These are phyloP conservation scores for Cucurbitaria berberidis DNA, from an alignment of 2,329 filamentous ascomycete species.

Conservation along the genomic window DNA sequence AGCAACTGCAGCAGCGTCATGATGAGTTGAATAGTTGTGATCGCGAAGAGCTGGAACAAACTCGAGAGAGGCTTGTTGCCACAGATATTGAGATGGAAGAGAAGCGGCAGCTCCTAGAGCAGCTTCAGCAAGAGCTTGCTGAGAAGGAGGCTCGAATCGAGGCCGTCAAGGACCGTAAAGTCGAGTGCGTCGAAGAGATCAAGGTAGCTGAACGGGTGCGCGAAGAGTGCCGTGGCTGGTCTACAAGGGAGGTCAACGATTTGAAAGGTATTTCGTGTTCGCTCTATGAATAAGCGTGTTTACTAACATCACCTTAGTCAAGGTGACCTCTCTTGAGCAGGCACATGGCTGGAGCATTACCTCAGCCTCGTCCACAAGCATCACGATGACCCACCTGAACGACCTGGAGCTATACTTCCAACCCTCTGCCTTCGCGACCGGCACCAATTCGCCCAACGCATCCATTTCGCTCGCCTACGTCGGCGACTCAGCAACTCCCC, in stretches of 20 bases:
- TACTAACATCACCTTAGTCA: slow-evolving; percentile 13
- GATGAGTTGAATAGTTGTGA: slow-evolving; percentile 80
- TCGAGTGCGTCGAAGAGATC: slow-evolving; percentile 74
- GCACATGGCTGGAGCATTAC: slow-evolving; percentile 74
- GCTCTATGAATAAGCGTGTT: neutral
- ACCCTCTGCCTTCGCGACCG: slow-evolving; percentile 63
- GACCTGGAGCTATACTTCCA: slow-evolving; percentile 78
- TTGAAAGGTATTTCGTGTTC: slow-evolving; percentile 70
- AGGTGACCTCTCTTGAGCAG: slow-evolving; percentile 59
- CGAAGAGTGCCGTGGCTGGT: slow-evolving; percentile 91
- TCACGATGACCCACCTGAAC: slow-evolving; percentile 76
- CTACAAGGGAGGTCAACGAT: slow-evolving; percentile 75
- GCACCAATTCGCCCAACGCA: slow-evolving; percentile 49
- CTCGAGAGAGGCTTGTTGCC: slow-evolving; percentile 70
- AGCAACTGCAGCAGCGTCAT: slow-evolving; percentile 73
- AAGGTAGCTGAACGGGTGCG: slow-evolving; percentile 80
- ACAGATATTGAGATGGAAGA: slow-evolving; percentile 72
- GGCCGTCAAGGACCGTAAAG: slow-evolving; percentile 69
- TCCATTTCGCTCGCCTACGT: slow-evolving; percentile 75
- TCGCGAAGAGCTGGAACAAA: slow-evolving; percentile 74
- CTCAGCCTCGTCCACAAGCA: slow-evolving; percentile 60
- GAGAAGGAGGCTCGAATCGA: slow-evolving; percentile 71
- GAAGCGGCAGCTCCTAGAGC: slow-evolving; percentile 71
- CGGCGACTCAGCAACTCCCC: slow-evolving; percentile 62
- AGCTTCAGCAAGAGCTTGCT: slow-evolving; percentile 69